Base-by-base conservation (phyloP, 768 basidiomycete genomes). In the Suillus paluster region DNA sequence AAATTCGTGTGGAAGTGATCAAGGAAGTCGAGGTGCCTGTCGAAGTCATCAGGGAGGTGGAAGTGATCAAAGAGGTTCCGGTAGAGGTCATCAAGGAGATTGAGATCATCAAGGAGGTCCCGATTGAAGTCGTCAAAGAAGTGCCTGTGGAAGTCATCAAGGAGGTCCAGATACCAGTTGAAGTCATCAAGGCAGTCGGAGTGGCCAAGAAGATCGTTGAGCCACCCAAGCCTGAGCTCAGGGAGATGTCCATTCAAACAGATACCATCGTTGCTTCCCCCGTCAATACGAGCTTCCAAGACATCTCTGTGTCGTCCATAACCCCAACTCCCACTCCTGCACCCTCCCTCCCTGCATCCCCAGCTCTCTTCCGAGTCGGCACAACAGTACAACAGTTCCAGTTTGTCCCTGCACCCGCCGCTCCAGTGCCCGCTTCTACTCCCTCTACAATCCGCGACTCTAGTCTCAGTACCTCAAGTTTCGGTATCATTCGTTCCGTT, bases 231-330 rank as follows among this genome's bases (percentile, higher is more conserved):
- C 85, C 86, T 0, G 87, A 91, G 66, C 75, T 85, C 36, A 87
- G 80, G 70, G 92, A 95, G 67, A 90, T 86, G 63, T 90, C 87
- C 4, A 86, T 88, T 38, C 92, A 95, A 77, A 94, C 92, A 1
- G 93, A 95, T 63, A 82, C 83, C 55, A 11, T 34, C 6, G n/a
- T 27, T 50, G 71, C 75, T 25, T 61, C 68, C 42, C 75, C 75
- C 17, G 56, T 67, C 23, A 64, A 73, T n/a, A 76, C 80, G 5
- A 65, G 61, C 14, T 70, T 53, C 60, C 75, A 60, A 59, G 71
- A 65, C 59, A 66, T 58, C 48, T 77, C 67, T 57, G 67, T 64
- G 45, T 64, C 75, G 60, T 75, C 76, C 57, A 61, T 71, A 68
- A 67, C 79, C 38, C 66, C 79, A 41, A 50, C 78, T 62, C 70